Evolutionary conservation across 306 rosid species (phyloP).

Genomic region (Vigna unguiculata): DNA sequence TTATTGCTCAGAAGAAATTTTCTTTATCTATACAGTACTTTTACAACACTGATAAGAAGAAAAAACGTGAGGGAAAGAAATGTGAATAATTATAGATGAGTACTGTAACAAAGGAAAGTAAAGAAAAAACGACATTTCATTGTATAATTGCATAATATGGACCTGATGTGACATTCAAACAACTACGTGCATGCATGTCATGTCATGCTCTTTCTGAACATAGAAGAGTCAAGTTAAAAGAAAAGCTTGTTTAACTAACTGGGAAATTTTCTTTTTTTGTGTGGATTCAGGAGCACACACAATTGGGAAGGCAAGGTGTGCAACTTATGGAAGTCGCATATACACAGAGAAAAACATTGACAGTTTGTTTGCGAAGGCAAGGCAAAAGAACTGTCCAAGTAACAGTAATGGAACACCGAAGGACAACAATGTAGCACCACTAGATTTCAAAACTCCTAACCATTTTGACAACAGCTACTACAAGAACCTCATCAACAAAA

Average conservation of each 20-base stretch:
- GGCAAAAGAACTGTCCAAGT: slow-evolving; percentile 59
- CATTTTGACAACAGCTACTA: slow-evolving; percentile 69
- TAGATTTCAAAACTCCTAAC: slow-evolving; percentile 63
- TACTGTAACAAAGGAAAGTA: not conserved
- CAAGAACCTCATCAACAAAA: slow-evolving; percentile 67
- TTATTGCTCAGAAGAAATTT: too few species aligned
- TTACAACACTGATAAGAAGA: too few species aligned
- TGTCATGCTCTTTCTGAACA: slow-evolving; percentile 15
- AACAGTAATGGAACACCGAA: slow-evolving; percentile 47
- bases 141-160: not conserved
- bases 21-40: too few species aligned
- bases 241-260: slow-evolving; percentile 33
- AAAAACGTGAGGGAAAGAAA: not conserved
- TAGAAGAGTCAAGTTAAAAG: not conserved
- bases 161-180: slow-evolving; percentile 46
- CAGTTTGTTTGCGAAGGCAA: slow-evolving; percentile 56
- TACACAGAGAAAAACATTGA: slow-evolving; percentile 65
- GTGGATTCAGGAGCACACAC: slow-evolving; percentile 76
- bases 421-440: slow-evolving; percentile 63
- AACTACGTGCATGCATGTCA: slow-evolving; percentile 41
- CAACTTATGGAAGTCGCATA: slow-evolving; percentile 46
- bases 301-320: slow-evolving; percentile 78
- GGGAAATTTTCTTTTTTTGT: not conserved
- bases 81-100: not conserved
- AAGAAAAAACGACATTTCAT: not conserved